Base-by-base conservation (phyloP, 805 yeast species). In the Maudiozyma barnettii region DNA sequence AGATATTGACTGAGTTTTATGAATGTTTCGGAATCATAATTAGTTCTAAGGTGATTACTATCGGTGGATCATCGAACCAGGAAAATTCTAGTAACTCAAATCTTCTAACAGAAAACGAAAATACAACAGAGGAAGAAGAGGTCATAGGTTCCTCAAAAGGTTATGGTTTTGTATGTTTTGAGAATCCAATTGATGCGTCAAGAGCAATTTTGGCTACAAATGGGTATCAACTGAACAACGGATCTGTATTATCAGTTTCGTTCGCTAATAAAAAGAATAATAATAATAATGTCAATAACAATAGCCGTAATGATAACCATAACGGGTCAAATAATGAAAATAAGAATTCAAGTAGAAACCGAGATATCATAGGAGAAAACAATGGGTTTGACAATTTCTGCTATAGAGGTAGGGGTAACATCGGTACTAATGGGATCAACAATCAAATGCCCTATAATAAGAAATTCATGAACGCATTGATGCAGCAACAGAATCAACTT, bases 131-230 rank as follows among this genome's bases (percentile, higher is more conserved):
- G 2, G 44, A 26, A 16, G 14, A 12, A 9, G 38, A 31, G 5
- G 22, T n/a, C 1, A 46, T 43, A 12, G 48, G 41, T 10, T 19
- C 37, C 10, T 82, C 91, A 20, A 77, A 80, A 60, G 90, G 93
- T 19, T 86, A 82, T 60, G 95, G 93, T 41, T 86, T 86, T 68
- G 86, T 85, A 46, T 84, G 88, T 65, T 86, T 75, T 60, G 79
- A 78, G 56, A 69, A 68, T 51, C 82, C 84, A 47, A 68, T 77
- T 43, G 76, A 80, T 58, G 93, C 95, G 7, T 75, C 78, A 43
- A 70, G 73, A 56, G 91, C 95, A 14, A 78, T 83, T 47, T 75
- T 77, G 41, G 81, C 74, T 45, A 81, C 67, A 3, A 57, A 62
- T 43, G 59, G 64, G 3, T 50, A 46, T 30, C 56, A 48, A 38